phyloP scores from a whole-genome alignment of 1,284 basidiomycete species.

The Mrakiaceae sp. region DNA sequence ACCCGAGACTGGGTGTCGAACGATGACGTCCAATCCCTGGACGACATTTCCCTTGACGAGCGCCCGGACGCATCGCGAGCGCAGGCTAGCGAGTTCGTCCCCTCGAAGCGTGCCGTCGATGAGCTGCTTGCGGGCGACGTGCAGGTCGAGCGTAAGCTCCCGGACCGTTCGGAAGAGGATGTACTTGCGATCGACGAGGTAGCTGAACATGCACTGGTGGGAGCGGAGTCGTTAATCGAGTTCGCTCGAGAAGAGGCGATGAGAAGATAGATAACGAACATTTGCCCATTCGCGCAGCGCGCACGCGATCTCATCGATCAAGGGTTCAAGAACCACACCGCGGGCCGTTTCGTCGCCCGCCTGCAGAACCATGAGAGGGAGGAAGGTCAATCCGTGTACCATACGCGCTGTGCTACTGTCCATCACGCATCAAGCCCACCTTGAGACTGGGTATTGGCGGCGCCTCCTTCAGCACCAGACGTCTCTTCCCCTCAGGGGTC shows the following conservation, averaged over 20 bases:
- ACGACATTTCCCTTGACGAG: slow-evolving; percentile 84
- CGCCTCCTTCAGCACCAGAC: slow-evolving; percentile 50
- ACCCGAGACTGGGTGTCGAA: slow-evolving; percentile 83
- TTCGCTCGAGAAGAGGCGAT: too few species aligned
- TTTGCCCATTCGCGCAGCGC: slow-evolving; percentile 89
- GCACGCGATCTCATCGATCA: slow-evolving; percentile 94
- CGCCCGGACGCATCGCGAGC: slow-evolving; percentile 74
- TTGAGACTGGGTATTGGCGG: slow-evolving; percentile 84
- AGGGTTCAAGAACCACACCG: slow-evolving; percentile 61
- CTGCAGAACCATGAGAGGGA: slow-evolving; percentile 26
- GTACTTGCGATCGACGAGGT: slow-evolving; percentile 81
- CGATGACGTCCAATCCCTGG: slow-evolving; percentile 88
- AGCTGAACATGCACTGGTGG: slow-evolving; percentile 59
- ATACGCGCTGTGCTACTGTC: too few species aligned
- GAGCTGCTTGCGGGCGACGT: slow-evolving; percentile 77
- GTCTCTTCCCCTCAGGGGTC: slow-evolving; percentile 21
- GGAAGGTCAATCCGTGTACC: too few species aligned
- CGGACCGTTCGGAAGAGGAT: slow-evolving; percentile 74
- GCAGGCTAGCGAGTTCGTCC: slow-evolving; percentile 73
- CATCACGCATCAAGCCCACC: too few species aligned
- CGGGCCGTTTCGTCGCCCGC: slow-evolving; percentile 81
- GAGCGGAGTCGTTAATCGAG: too few species aligned
- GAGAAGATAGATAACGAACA: too few species aligned
- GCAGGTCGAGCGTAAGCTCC: slow-evolving; percentile 82
- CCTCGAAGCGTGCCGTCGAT: slow-evolving; percentile 75